Base-by-base conservation (phyloP, 768 basidiomycete species). In the Leccinum incarnatum region DNA sequence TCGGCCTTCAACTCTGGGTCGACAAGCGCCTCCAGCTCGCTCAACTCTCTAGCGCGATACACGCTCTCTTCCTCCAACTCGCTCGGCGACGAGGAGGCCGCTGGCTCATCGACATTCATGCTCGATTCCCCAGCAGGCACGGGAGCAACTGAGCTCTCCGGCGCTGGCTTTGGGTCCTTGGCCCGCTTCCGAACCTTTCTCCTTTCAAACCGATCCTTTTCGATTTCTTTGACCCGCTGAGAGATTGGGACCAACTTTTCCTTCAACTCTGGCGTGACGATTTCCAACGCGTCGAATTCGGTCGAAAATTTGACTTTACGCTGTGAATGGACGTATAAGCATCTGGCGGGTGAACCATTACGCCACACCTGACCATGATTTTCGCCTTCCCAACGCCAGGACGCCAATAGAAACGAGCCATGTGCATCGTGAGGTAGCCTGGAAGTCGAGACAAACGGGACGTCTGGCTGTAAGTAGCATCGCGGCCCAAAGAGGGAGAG, bases 331-430 rank as follows among this genome's bases (percentile, higher is more conserved):
- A 57, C 32, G 6, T 4, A 42, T 42, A 19, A 19, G n/a, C n/a
- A 19, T 42, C 53, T 21, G 19, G n/a, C 17, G 50, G 21, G 3
- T 6, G 3, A 49, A 25, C 15, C 4, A 7, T 17, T 30, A 25
- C 0, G 56, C 5, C 29, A 65, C 76, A 29, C 29, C 29, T 47
- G 60, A 90, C 90, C 96, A 99, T 94, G 71, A 98, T 96, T 77
- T 99, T 98, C 2, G 96, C 87, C 70, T 98, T 98, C 78, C 89
- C 75, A 59, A 97, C 95, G 64, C 98, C 97, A 37, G 83, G 79
- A 59, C 93, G 79, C 97, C 97, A 99, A 56, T 87, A 89, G 72
- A 98, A 99, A 50, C 97, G 90, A 12, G 95, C 95, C 89, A 98
- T 92, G 66, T 98, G 94, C 4, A 98, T 84, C 5, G 88, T 87